Evolutionary conservation across 495 filamentous ascomycete species (phyloP).

Genomic region (Opeltia flavorubescens): DNA sequence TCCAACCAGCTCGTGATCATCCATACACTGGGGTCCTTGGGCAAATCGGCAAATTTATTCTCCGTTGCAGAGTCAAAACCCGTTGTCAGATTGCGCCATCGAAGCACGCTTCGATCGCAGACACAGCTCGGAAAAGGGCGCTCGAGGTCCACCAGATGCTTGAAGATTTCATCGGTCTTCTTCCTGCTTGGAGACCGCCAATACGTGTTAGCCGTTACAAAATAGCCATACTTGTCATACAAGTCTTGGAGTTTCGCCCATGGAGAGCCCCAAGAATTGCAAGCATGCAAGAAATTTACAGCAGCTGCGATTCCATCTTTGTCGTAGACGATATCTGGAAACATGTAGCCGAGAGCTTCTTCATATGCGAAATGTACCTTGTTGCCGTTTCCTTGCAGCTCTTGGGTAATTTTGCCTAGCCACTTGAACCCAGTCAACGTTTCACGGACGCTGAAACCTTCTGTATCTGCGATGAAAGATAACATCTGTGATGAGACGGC

Average conservation of each 20-base stretch:
- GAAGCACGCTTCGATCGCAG: conserved; percentile 35
- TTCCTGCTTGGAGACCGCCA: conserved; percentile 44
- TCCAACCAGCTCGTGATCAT: conserved; percentile 61
- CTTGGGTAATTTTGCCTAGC: conserved; percentile 40
- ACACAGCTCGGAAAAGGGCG: conserved; percentile 29
- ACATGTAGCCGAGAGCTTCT: conserved; percentile 68
- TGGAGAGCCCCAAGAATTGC: conserved; percentile 44
- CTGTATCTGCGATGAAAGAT: conserved; percentile 37
- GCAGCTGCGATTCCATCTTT: conserved; percentile 60
- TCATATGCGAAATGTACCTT: conserved; percentile 50
- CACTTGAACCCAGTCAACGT: conserved; percentile 69
- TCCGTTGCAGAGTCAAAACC: conserved; percentile 46
- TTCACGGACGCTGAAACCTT: conserved; percentile 45
- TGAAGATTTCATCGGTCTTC: conserved; percentile 39
- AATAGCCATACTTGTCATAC: conserved; percentile 48
- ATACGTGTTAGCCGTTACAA: conserved; percentile 54
- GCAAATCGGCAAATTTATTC: conserved; percentile 42
- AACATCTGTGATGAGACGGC: conserved; percentile 59
- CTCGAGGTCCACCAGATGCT: conserved; percentile 34
- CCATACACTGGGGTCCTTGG: conserved; percentile 42
- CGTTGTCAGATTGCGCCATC: conserved; percentile 56
- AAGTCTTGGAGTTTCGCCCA: conserved; percentile 45
- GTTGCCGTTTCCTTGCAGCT: conserved; percentile 31
- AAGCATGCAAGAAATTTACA: conserved; percentile 46
- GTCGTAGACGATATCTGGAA: conserved; percentile 46